Percentiles rank a stretch among this genome's conserved stretches.
These are phyloP conservation scores for Curvularia spicifera DNA, from an alignment of 2,329 filamentous ascomycete genomes.

Conservation along the genomic window DNA sequence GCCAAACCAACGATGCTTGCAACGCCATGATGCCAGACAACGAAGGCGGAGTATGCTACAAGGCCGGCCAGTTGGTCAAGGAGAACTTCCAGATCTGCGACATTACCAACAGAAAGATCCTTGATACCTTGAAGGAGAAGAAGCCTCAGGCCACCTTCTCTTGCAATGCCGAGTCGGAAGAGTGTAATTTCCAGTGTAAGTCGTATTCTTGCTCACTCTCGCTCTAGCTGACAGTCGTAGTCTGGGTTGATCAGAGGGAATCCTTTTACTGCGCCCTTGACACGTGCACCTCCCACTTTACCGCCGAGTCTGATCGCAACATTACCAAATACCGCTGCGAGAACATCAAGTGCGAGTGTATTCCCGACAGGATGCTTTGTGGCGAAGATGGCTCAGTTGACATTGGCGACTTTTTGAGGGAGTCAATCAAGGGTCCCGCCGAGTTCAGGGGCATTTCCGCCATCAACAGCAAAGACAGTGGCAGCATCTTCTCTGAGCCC, in stretches of 20 bases:
- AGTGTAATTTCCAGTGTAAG: conserved; percentile 95
- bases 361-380: conserved; percentile 91
- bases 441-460: conserved; percentile 74
- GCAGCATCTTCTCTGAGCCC: conserved; percentile 88
- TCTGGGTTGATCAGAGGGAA: conserved; percentile 93
- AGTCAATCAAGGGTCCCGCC: conserved; percentile 86
- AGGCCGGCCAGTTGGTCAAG: conserved; percentile 86
- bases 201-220: conserved; percentile 3
- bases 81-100: conserved; percentile 98
- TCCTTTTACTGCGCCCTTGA: conserved; percentile 95
- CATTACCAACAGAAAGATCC: conserved; percentile 94
- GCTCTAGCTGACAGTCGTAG: conserved; percentile 55
- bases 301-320: conserved; percentile 74
- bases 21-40: conserved; percentile 84
- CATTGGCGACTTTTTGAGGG: conserved; percentile 83
- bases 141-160: conserved; percentile 94
- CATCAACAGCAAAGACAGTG: conserved; percentile 64
- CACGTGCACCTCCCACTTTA: conserved; percentile 75
- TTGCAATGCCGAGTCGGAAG: conserved; percentile 74
- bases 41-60: conserved; percentile 87
- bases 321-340: conserved; percentile 85
- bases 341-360: conserved; percentile 83
- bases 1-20: conserved; percentile 81
- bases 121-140: conserved; percentile 81
- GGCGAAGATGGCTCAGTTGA: conserved; percentile 91